phyloP scores from a whole-genome alignment of 2,329 filamentous ascomycete genomes.

The Hortaea sp. region DNA sequence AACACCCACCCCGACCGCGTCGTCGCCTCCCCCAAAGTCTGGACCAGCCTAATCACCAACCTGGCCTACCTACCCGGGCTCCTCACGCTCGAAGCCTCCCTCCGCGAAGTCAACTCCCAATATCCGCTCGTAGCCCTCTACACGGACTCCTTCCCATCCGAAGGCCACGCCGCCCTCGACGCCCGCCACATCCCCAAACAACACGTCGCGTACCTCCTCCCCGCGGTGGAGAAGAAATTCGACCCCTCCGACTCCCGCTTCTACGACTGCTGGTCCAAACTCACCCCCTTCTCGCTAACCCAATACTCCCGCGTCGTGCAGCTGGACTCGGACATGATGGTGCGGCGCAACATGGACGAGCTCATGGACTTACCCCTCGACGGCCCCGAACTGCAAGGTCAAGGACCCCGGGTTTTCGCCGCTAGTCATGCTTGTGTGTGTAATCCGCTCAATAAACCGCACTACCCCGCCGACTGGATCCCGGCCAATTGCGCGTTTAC shows the following conservation, averaged over 20 bases:
- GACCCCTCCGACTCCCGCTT: conserved; percentile 65
- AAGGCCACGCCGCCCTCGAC: conserved; percentile 59
- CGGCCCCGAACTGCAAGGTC: conserved; percentile 39
- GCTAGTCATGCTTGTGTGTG: conserved; percentile 78
- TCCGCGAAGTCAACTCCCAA: conserved; percentile 52
- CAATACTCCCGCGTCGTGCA: conserved; percentile 74
- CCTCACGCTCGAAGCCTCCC: conserved; percentile 68
- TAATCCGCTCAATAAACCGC: conserved; percentile 66
- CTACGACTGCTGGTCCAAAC: conserved; percentile 84
- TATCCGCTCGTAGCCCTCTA: conserved; percentile 79
- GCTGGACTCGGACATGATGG: conserved; percentile 82
- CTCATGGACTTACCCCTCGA: conserved; percentile 76
- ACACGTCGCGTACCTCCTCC: conserved; percentile 62
- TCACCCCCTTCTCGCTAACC: conserved; percentile 64
- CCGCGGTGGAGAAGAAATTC: conserved; percentile 56
- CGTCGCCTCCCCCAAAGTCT: conserved; percentile 48
- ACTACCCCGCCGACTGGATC: conserved; percentile 68
- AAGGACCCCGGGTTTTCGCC: conserved; percentile 61
- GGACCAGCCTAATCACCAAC: conserved; percentile 83
- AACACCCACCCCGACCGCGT: too few species aligned
- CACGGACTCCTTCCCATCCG: conserved; percentile 62
- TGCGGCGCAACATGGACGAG: conserved; percentile 79
- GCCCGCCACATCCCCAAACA: conserved; percentile 59
- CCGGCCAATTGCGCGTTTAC: conserved; percentile 54
- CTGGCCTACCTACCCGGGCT: conserved; percentile 71